phyloP scores from a whole-genome alignment of 192 early-diverging fungal genomes.

The Coemansia sp. region DNA sequence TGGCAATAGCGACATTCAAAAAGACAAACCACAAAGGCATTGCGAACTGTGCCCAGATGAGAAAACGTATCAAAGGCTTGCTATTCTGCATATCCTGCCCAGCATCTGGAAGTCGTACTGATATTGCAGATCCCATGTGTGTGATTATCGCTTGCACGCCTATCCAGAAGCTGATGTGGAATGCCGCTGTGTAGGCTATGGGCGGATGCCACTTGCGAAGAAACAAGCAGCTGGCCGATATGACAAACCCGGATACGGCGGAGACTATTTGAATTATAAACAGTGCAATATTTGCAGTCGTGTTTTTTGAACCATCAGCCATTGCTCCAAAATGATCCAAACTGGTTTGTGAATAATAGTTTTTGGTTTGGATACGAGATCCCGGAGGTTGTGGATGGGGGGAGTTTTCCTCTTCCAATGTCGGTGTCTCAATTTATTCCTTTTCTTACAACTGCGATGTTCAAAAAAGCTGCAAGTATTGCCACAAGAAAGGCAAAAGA shows the following conservation, averaged over 20 bases:
- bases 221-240: slow-evolving; percentile 42
- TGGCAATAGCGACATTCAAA: slow-evolving; percentile 46
- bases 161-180: slow-evolving; percentile 54
- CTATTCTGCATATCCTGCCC: slow-evolving; percentile 33
- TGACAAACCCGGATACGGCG: slow-evolving; percentile 41
- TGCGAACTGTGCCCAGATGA: slow-evolving; percentile 53
- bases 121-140: slow-evolving; percentile 45
- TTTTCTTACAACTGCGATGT: too few relatives aligned
- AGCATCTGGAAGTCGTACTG: slow-evolving; percentile 38
- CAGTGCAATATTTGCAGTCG: slow-evolving; percentile 35
- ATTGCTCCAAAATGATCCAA: slow-evolving; percentile 8
- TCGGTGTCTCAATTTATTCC: too few relatives aligned
- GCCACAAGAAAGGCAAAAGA: too few relatives aligned
- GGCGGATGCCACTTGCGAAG: slow-evolving; percentile 50
- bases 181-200: slow-evolving; percentile 46
- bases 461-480: too few relatives aligned
- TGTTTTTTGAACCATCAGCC: slow-evolving; percentile 29
- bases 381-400: neutral
- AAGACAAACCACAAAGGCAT: slow-evolving; percentile 56
- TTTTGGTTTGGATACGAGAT: neutral
- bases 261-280: slow-evolving; percentile 50
- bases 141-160: slow-evolving; percentile 50
- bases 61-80: slow-evolving; percentile 42
- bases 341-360: neutral
- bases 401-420: too few relatives aligned